phyloP scores from a whole-genome alignment of 2,329 filamentous ascomycete genomes.

The Fusarium verticillioides region DNA sequence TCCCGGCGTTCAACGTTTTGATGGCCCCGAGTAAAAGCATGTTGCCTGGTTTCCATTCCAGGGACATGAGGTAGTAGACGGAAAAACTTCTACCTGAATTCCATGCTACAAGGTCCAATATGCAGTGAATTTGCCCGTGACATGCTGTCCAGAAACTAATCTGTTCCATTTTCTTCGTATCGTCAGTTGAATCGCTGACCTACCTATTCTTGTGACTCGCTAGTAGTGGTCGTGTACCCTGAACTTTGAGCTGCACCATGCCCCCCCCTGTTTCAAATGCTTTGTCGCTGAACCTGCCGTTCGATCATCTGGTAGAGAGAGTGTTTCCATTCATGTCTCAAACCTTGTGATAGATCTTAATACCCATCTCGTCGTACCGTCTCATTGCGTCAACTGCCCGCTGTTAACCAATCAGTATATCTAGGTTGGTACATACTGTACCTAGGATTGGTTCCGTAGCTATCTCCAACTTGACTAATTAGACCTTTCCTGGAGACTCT shows the following conservation, averaged over 20 bases:
- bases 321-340: neutral
- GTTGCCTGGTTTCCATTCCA: slow-evolving; percentile 31
- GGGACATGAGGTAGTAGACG: slow-evolving; percentile 25
- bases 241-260: neutral
- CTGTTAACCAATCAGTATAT: neutral
- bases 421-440: neutral
- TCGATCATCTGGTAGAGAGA: neutral
- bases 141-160: neutral
- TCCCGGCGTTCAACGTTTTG: slow-evolving; percentile 29
- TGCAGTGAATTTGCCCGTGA: slow-evolving; percentile 11
- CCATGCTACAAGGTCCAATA: slow-evolving; percentile 6
- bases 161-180: neutral
- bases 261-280: slow-evolving; percentile 15
- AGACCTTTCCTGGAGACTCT: slow-evolving; percentile 5
- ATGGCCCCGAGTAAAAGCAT: slow-evolving; percentile 34
- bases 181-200: neutral
- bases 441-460: neutral
- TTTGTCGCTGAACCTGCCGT: neutral
- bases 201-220: neutral
- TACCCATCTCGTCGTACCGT: neutral
- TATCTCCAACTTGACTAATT: neutral
- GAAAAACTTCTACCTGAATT: slow-evolving; percentile 22
- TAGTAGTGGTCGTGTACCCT: neutral
- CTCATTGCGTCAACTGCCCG: neutral
- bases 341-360: neutral